These are phyloP conservation scores for Fusarium ambrosium DNA, from an alignment of 2,329 filamentous ascomycete genomes.

Conservation along the genomic window DNA sequence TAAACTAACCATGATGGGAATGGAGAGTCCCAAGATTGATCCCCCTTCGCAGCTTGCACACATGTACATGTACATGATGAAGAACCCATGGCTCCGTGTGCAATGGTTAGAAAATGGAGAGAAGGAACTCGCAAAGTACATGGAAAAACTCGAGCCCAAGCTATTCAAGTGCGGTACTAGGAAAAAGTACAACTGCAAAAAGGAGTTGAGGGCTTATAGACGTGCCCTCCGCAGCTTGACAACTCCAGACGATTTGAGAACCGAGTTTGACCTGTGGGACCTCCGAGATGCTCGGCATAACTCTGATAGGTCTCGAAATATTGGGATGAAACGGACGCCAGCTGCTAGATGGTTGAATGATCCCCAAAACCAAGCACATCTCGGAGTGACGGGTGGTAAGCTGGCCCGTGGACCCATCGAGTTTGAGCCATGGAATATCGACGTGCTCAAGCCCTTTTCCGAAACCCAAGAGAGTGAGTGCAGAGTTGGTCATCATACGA, in stretches of 20 bases:
- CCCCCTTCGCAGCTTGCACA: slow-evolving; percentile 12
- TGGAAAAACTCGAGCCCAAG: neutral
- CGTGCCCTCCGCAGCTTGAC: neutral
- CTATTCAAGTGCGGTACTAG: neutral
- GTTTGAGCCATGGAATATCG: slow-evolving; percentile 2
- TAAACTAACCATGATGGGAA: neutral
- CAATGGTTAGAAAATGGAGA: neutral
- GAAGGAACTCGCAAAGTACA: neutral
- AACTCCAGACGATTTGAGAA: neutral
- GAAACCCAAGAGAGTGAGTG: slow-evolving; percentile 7
- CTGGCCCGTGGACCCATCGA: neutral
- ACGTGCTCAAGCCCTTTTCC: neutral
- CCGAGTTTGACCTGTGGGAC: slow-evolving; percentile 7
- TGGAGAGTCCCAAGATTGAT: slow-evolving; percentile 26
- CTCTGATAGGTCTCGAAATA: neutral
- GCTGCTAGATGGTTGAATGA: neutral
- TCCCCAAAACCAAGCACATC: neutral
- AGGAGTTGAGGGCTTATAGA: neutral
- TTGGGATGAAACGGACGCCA: neutral
- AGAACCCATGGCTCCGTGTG: neutral
- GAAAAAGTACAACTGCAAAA: neutral
- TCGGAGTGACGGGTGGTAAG: slow-evolving; percentile 4
- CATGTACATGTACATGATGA: slow-evolving; percentile 3
- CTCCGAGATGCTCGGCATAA: neutral
- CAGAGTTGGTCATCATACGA: too few species aligned